These are phyloP conservation scores for Coccomyxa subellipsoidea DNA, from an alignment of 163 green algal genomes.

Conservation along the genomic window DNA sequence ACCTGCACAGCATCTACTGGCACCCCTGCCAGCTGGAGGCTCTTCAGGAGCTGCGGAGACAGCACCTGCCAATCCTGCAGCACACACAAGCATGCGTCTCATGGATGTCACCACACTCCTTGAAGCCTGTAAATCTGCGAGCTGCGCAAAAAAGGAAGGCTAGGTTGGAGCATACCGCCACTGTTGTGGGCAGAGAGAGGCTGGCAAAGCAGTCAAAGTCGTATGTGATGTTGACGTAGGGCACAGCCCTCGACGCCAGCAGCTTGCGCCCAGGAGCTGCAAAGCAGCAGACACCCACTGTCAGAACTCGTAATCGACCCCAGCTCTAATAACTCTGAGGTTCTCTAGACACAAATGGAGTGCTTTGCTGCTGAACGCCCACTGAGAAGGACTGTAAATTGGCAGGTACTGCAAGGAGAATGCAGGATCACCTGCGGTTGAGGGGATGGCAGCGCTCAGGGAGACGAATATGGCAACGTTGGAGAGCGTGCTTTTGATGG, in stretches of 20 bases:
- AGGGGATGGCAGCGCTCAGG: not conserved
- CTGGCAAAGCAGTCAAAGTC: constrained; percentile 5
- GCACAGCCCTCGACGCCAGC: not conserved
- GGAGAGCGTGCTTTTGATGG: not conserved
- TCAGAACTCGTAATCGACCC: no score
- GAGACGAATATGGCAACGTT: not conserved
- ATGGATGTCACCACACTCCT: no score
- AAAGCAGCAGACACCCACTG: not conserved
- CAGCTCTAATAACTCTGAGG: no score
- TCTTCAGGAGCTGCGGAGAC: not conserved
- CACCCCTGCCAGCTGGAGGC: not conserved
- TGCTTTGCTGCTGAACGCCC: no score
- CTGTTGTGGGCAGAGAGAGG: not conserved
- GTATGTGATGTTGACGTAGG: not conserved
- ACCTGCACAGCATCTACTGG: not conserved
- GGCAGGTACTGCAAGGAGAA: no score
- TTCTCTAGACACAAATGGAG: no score
- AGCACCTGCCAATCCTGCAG: constrained; percentile 1
- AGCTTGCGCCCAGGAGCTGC: not conserved
- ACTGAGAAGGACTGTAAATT: no score
- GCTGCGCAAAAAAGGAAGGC: no score
- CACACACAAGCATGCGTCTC: not conserved
- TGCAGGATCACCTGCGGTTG: not conserved
- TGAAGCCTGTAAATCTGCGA: no score
- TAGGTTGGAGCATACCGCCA: not conserved